These are phyloP conservation scores for Berberis thunbergii DNA, from an alignment of 164 flowering plant genomes.

Conservation along the genomic window DNA sequence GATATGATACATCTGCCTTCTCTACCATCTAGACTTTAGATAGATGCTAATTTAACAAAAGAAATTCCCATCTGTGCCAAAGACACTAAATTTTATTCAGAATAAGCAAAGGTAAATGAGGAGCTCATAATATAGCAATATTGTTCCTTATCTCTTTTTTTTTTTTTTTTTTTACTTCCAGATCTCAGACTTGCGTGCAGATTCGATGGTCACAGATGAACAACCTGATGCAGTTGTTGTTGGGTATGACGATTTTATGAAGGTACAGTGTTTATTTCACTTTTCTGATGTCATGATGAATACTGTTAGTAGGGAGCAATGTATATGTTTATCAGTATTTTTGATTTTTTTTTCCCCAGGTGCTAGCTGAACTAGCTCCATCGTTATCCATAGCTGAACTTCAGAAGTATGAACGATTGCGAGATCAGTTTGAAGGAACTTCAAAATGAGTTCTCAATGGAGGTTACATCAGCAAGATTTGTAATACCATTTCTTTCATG, in stretches of 20 bases:
- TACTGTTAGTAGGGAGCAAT: background rate
- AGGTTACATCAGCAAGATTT: too few relatives aligned
- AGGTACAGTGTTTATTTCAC: conserved; percentile 29
- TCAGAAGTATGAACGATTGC: conserved; percentile 55
- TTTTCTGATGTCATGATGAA: too few relatives aligned
- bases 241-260: conserved; percentile 59
- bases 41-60: too few relatives aligned
- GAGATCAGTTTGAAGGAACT: conserved; percentile 73
- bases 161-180: conserved; percentile 10
- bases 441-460: conserved; percentile 11
- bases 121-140: background rate
- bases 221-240: conserved; percentile 40
- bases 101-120: background rate
- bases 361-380: conserved; percentile 56
- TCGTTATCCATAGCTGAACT: conserved; percentile 77
- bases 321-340: background rate
- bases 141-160: background rate
- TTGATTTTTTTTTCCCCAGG: conserved; percentile 29
- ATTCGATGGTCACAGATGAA: conserved; percentile 22
- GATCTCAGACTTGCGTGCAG: conserved; percentile 36
- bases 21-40: too few relatives aligned
- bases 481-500: too few relatives aligned
- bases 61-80: too few relatives aligned
- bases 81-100: too few relatives aligned
- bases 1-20: too few relatives aligned